These are phyloP conservation scores for Apiospora marii DNA, from an alignment of 2,329 filamentous ascomycete genomes.

Conservation along the genomic window DNA sequence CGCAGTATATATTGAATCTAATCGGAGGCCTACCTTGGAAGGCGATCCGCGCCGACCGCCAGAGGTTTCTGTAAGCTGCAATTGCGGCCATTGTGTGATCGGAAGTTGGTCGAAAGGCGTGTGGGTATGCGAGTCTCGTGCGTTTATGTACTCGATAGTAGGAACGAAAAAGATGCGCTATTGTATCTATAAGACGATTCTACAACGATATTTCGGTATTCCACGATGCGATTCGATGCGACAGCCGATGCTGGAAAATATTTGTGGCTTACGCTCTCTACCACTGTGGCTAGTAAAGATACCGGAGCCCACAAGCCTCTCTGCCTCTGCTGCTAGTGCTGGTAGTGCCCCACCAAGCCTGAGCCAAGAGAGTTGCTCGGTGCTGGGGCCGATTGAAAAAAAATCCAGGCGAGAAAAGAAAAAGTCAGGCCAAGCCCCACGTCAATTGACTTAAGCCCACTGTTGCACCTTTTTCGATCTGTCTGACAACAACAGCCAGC, in stretches of 20 bases:
- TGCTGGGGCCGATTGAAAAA: conserved; percentile 5
- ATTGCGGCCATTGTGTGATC: conserved; percentile 58
- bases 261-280: not conserved
- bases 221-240: conserved; percentile 7
- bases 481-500: conserved; percentile 25
- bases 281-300: not conserved
- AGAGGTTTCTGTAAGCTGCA: conserved; percentile 77
- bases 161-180: no score
- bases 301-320: not conserved
- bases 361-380: not conserved
- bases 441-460: conserved; percentile 11
- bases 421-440: conserved; percentile 11
- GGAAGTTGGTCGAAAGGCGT: not conserved
- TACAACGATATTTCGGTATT: not conserved
- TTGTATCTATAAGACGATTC: not conserved
- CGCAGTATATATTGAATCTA: not conserved
- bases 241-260: not conserved
- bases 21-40: conserved; percentile 74
- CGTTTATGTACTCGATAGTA: not conserved
- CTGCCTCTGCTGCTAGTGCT: not conserved
- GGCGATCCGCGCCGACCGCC: conserved; percentile 82
- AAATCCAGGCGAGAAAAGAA: not conserved
- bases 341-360: not conserved
- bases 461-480: conserved; percentile 19
- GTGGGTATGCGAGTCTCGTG: not conserved